Percentiles rank a stretch among this genome's conserved stretches.
Conservation (phyloP, 768 basidiomycete species). For the Amanita inopinata region DNA sequence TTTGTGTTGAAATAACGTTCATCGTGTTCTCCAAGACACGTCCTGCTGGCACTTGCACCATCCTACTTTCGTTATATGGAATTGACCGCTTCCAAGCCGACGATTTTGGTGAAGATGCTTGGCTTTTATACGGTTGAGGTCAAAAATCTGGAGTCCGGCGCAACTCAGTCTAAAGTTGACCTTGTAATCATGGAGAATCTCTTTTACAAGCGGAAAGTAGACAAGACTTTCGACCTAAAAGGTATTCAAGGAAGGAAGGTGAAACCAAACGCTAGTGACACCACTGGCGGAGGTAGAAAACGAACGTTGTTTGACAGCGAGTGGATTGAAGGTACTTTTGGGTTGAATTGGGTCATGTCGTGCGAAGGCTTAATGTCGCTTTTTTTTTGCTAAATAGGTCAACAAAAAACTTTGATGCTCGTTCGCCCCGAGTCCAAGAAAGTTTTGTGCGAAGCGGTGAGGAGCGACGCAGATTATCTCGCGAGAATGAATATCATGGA, state of each 20-base stretch:
- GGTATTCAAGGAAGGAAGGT: conserved; percentile 74
- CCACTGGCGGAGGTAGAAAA: conserved; percentile 24
- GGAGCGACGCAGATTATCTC: conserved; percentile 64
- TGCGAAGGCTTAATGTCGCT: background rate
- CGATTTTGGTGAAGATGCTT: conserved; percentile 67
- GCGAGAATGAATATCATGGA: conserved; percentile 78
- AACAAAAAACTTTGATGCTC: conserved; percentile 53
- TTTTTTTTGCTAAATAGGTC: conserved; percentile 28
- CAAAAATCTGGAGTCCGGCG: conserved; percentile 59
- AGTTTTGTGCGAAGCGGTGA: conserved; percentile 61
- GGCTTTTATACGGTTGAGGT: conserved; percentile 79
- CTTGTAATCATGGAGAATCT: conserved; percentile 82
- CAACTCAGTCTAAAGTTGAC: conserved; percentile 58
- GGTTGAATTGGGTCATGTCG: background rate
- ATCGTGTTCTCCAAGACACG: conserved; percentile 40
- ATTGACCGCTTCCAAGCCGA: conserved; percentile 52
- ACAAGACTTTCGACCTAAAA: conserved; percentile 73
- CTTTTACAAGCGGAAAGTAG: conserved; percentile 60
- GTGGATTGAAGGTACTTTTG: conserved; percentile 69
- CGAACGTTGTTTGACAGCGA: conserved; percentile 74
- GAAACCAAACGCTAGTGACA: conserved; percentile 32
- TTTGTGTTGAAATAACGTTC: conserved; percentile 4
- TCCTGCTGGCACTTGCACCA: conserved; percentile 66
- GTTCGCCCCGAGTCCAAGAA: conserved; percentile 66
- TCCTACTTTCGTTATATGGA: conserved; percentile 77